These are phyloP conservation scores for Asparagopsis taxiformis DNA, from an alignment of 31 red algal species.

Conservation along the genomic window DNA sequence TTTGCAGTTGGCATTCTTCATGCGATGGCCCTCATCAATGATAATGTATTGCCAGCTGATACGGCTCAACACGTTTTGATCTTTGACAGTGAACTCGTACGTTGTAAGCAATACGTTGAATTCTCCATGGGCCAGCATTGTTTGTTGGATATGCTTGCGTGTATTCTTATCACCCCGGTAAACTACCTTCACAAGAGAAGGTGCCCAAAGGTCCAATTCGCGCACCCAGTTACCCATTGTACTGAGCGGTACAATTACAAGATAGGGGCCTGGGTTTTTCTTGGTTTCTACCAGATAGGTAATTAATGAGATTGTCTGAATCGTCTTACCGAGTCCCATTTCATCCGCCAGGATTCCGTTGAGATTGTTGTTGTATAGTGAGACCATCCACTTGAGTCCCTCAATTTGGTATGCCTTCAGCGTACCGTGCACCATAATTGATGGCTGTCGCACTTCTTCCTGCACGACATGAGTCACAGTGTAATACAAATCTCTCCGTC, in stretches of 20 bases:
- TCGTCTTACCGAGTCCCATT: slow-evolving; percentile 99
- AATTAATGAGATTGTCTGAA: slow-evolving; percentile 92
- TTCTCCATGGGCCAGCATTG: slow-evolving; percentile 60
- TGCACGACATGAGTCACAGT: slow-evolving; percentile 86
- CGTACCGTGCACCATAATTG: slow-evolving; percentile 80
- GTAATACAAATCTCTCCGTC: slow-evolving; percentile 90
- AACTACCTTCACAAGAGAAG: slow-evolving; percentile 70
- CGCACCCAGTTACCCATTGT: slow-evolving; percentile 98
- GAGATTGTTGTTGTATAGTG: too few species aligned
- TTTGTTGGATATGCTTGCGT: slow-evolving; percentile 70
- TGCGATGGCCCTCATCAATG: slow-evolving; percentile 98
- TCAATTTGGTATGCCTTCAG: slow-evolving; percentile 97
- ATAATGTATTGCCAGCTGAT: slow-evolving; percentile 96
- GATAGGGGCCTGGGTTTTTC: slow-evolving; percentile 80
- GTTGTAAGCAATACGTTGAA: slow-evolving; percentile 92
- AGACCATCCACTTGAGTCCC: slow-evolving; percentile 97
- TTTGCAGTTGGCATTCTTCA: slow-evolving; percentile 98
- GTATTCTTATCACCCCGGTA: slow-evolving; percentile 87
- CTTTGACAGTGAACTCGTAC: slow-evolving; percentile 92
- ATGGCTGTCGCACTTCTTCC: slow-evolving; percentile 91
- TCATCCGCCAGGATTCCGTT: slow-evolving; percentile 98
- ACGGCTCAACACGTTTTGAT: slow-evolving; percentile 78
- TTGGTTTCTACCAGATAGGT: slow-evolving; percentile 93
- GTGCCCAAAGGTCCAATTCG: slow-evolving; percentile 94
- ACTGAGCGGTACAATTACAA: slow-evolving; percentile 94